Percentiles rank a stretch among this genome's conserved stretches.
Conservation (phyloP, 2,329 filamentous ascomycete genomes). For the Hymenoscyphus albidus region DNA sequence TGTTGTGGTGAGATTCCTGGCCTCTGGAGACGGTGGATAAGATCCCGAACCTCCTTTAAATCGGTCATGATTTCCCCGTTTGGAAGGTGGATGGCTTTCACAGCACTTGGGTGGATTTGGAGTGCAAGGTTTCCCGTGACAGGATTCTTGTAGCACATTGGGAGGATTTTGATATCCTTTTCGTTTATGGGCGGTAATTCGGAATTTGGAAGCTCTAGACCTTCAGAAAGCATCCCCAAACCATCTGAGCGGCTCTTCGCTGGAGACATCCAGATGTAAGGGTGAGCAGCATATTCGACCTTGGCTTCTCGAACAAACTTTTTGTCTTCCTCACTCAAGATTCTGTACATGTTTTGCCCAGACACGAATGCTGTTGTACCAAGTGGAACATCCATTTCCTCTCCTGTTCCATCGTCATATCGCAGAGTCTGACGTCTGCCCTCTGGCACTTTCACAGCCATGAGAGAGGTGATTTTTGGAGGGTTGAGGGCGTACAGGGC, state of each 20-base stretch:
- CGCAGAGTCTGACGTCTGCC: conserved; percentile 63
- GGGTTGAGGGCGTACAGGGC: conserved; percentile 73
- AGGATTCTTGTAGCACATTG: conserved; percentile 76
- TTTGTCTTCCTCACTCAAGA: conserved; percentile 62
- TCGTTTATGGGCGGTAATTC: conserved; percentile 64
- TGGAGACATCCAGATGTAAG: conserved; percentile 76
- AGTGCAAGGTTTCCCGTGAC: conserved; percentile 64
- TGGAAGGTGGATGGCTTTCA: conserved; percentile 63
- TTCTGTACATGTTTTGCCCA: conserved; percentile 66
- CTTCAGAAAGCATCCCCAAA: conserved; percentile 66
- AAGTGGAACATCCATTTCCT: conserved; percentile 64
- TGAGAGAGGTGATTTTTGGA: conserved; percentile 66
- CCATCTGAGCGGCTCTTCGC: conserved; percentile 65
- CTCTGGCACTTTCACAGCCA: conserved; percentile 69
- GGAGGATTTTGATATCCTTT: conserved; percentile 65
- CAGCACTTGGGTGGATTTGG: conserved; percentile 70
- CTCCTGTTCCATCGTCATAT: conserved; percentile 68
- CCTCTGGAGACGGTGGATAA: conserved; percentile 68
- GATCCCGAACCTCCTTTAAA: conserved; percentile 60
- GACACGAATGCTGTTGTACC: conserved; percentile 75
- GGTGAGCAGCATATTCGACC: conserved; percentile 74
- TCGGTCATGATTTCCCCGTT: conserved; percentile 69
- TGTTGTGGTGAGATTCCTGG: conserved; percentile 65
- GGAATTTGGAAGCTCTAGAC: conserved; percentile 53
- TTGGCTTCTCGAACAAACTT: conserved; percentile 62